A percentile compares a stretch with the other conserved stretches of the same genome.
Evolutionary conservation across 2,329 filamentous ascomycete genomes (phyloP).

Genomic region (Xylaria sp.): DNA sequence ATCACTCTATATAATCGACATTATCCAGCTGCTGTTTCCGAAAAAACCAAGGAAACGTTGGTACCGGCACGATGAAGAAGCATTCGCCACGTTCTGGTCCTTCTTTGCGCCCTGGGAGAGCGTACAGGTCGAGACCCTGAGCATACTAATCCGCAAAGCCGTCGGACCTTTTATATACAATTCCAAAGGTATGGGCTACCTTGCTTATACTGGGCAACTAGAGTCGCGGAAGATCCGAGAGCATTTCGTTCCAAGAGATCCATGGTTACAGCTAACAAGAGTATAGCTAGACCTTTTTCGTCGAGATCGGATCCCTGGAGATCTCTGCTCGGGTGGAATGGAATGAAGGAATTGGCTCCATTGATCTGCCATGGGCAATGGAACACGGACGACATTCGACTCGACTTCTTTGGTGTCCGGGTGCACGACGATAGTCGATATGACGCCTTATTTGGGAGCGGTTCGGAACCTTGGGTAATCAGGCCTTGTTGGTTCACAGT

Average conservation of each 20-base stretch:
- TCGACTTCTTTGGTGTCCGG: neutral
- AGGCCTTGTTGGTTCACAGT: neutral
- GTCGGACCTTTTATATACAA: neutral
- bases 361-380: neutral
- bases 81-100: conserved; percentile 9
- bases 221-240: neutral
- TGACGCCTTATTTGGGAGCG: too few species aligned
- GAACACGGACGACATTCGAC: neutral
- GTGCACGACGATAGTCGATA: too few species aligned
- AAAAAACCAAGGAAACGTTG: neutral
- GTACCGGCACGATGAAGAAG: neutral
- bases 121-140: neutral
- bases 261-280: neutral
- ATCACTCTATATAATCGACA: conserved; percentile 6
- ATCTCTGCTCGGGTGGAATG: neutral
- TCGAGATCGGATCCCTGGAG: neutral
- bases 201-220: neutral
- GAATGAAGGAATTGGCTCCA: neutral
- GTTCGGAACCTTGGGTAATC: neutral
- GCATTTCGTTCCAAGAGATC: neutral
- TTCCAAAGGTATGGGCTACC: neutral
- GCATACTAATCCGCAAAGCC: too few species aligned
- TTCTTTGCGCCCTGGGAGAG: conserved; percentile 14
- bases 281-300: neutral
- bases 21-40: neutral